A percentile compares a stretch with the other conserved stretches of the same genome.
Conservation (phyloP, 176 grass and related monocot species). For the Typha latifolia region DNA sequence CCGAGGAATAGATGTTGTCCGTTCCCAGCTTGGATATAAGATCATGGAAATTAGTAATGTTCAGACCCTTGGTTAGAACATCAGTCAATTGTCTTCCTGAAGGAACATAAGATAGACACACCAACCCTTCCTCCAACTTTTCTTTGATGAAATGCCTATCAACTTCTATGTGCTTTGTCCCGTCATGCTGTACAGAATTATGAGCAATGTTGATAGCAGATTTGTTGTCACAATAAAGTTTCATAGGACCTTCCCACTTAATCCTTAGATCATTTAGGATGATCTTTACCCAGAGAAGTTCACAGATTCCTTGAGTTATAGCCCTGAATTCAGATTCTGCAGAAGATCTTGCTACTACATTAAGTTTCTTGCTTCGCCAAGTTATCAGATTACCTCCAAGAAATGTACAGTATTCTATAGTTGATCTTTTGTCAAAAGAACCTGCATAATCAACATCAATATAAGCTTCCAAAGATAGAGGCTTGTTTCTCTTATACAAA, state of each 20-base stretch:
- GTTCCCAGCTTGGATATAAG: background rate
- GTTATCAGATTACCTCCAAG: too few species aligned
- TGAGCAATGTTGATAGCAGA: background rate
- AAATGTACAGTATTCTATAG: too few species aligned
- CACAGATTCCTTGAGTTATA: background rate
- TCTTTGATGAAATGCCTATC: constrained; percentile 6
- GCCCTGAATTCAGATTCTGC: background rate
- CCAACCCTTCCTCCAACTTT: background rate
- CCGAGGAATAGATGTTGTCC: background rate
- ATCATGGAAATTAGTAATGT: background rate
- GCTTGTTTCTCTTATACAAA: background rate
- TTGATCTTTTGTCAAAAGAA: background rate
- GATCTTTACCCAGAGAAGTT: background rate
- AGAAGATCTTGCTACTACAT: too few species aligned
- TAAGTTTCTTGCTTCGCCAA: too few species aligned
- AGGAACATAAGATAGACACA: background rate
- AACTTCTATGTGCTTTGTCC: constrained; percentile 1
- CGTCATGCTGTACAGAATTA: constrained; percentile 3
- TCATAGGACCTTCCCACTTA: background rate
- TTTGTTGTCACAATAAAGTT: constrained; percentile 4
- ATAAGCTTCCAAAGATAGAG: background rate
- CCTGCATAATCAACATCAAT: background rate
- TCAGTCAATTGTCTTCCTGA: background rate
- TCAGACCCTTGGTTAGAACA: background rate
- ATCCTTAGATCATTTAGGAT: background rate